Evolutionary conservation across 352 stramenopile species (phyloP), one percentile per base, ranked within the genome.

Genomic region (Poterioochromonas sp.): DNA sequence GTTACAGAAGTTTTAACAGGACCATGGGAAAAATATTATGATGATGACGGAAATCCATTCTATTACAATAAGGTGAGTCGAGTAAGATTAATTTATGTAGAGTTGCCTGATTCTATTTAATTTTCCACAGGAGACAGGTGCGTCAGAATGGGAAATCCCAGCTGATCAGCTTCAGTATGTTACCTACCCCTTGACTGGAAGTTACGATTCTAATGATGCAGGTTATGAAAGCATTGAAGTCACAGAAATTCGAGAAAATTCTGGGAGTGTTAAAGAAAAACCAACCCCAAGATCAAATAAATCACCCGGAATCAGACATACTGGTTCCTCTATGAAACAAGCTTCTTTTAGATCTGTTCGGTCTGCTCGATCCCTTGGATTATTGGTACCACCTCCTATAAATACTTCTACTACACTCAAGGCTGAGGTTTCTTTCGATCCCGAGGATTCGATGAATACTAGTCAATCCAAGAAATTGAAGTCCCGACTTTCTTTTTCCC

Each of bases 31-130:
- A 68, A 32, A 18, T 39, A 40, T 40, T 68, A 68, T 68, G 58
- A 68, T 68, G 34, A 68, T 37, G 58, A 68, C 26, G 58, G 58
- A 32, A 68, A 68, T 35, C 26, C 34, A 37, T 68, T 40, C 58
- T 68, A 37, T 35, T 68, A 68, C 29, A 68, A 68, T 39, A 68
- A 68, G 58, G 58, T 68, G 34, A 68, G 58, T 26, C 26, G 15
- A 15, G 47, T 26, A 26, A 58, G 26, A 26, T 58, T 58, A 58
- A 58, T 58, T 58, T 58, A 58, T 15, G 47, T 26, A 26, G 26
- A 26, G 47, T 15, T 58, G 47, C 15, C 26, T 26, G 26, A 58
- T 68, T 32, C 26, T 68, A 18, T 68, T 68, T 39, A 35, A 29
- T 68, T 68, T 8, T 40, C 8, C 26, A 18, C 12, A 68, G 58